These are phyloP conservation scores for Sphagnum fallax DNA, from an alignment of 228 moss, liverwort and hornwort species.

Conservation along the genomic window DNA sequence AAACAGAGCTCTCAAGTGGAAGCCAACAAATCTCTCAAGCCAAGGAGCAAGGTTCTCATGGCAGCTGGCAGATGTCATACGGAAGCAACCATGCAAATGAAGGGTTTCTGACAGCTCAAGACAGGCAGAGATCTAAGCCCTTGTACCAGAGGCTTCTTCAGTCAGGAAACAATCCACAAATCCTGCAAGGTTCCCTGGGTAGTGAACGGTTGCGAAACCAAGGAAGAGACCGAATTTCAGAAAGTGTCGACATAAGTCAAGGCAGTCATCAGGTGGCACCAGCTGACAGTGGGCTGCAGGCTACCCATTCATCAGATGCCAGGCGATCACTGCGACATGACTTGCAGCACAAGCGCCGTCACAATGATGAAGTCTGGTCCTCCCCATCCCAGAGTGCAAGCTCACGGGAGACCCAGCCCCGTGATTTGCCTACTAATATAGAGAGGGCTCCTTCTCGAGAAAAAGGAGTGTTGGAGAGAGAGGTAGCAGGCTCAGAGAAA, in stretches of 20 bases:
- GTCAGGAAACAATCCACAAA: conserved; percentile 54
- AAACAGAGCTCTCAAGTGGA: conserved; percentile 78
- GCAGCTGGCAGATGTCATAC: conserved; percentile 55
- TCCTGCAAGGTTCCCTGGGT: conserved; percentile 61
- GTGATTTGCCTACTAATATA: conserved; percentile 31
- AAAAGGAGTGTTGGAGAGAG: conserved; percentile 41
- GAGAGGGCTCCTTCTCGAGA: conserved; percentile 59
- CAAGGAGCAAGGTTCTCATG: conserved; percentile 67
- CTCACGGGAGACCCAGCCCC: conserved; percentile 64
- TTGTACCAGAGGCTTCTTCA: conserved; percentile 71
- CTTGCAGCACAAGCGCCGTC: conserved; percentile 46
- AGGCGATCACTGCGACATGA: conserved; percentile 50
- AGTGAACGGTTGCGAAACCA: conserved; percentile 61
- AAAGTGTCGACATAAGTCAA: conserved; percentile 52
- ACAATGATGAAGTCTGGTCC: conserved; percentile 74
- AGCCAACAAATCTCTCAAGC: conserved; percentile 71
- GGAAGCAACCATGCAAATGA: conserved; percentile 60
- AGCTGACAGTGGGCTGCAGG: conserved; percentile 35
- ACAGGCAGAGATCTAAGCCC: conserved; percentile 57
- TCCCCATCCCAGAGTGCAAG: conserved; percentile 72
- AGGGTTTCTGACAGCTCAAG: conserved; percentile 42
- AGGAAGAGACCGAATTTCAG: conserved; percentile 44
- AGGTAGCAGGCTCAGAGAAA: conserved; percentile 43
- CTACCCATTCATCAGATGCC: conserved; percentile 41
- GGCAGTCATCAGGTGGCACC: conserved; percentile 53